Percentiles rank a stretch among this genome's conserved stretches.
Evolutionary conservation across 257 asterid genomes (phyloP).

Genomic region (Solanum sitiens): DNA sequence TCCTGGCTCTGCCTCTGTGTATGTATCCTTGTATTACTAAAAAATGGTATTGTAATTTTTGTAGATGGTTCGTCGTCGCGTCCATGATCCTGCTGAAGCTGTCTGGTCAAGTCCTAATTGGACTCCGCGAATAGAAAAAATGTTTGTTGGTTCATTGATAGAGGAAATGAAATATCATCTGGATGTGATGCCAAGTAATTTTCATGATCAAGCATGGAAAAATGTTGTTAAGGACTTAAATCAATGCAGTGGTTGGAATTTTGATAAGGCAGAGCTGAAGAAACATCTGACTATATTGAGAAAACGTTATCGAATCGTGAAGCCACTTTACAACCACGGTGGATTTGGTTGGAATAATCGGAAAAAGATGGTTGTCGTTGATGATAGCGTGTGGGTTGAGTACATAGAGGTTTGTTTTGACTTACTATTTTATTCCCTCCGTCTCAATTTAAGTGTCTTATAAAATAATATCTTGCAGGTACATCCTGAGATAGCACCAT

Average conservation of each 20-base stretch:
- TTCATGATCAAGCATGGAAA: not conserved
- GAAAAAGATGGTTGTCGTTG: not conserved
- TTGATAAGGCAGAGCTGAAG: not conserved
- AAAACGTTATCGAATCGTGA: not conserved
- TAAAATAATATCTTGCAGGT: not conserved
- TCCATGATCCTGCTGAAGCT: not conserved
- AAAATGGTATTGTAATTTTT: too few relatives aligned
- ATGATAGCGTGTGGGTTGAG: too few relatives aligned
- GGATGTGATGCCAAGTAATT: not conserved
- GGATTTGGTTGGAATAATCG: not conserved
- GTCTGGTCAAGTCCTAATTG: not conserved
- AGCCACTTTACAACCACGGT: not conserved
- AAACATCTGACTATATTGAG: not conserved
- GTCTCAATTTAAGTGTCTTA: not conserved
- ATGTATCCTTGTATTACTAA: too few relatives aligned
- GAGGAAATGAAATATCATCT: not conserved
- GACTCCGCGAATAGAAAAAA: not conserved
- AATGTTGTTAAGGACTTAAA: not conserved
- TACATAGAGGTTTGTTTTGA: not conserved
- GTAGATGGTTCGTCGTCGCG: not conserved
- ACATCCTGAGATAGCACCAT: not conserved
- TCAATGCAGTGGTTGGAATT: not conserved
- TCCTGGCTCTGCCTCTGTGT: too few relatives aligned
- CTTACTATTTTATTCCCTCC: not conserved
- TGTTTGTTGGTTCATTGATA: not conserved